Evolutionary conservation across 371 early-diverging fungal species (phyloP).

Genomic region (Rhizopus delemar): DNA sequence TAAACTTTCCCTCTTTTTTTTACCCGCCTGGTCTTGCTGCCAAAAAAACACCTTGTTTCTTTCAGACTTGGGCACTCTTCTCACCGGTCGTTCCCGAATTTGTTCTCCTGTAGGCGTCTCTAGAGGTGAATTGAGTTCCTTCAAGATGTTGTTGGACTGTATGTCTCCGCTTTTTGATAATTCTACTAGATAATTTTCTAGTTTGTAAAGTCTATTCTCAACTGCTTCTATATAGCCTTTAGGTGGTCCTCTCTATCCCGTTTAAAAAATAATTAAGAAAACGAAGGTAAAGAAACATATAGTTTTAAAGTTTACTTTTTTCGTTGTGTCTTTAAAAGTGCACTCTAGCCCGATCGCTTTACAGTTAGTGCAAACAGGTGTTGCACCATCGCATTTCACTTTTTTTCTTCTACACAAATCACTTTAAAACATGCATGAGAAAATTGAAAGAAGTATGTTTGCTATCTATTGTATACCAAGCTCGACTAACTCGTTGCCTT

Average conservation of each 20-base stretch:
- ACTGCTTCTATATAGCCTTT: slow-evolving; percentile 78
- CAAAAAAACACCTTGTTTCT: slow-evolving; percentile 30
- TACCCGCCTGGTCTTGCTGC: slow-evolving; percentile 30
- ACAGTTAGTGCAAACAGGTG: slow-evolving; percentile 57
- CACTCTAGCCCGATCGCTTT: slow-evolving; percentile 43
- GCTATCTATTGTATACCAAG: slow-evolving; percentile 34
- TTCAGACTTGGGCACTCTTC: slow-evolving; percentile 35
- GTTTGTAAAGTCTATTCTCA: slow-evolving; percentile 63
- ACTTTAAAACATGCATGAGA: slow-evolving; percentile 22
- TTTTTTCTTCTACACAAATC: slow-evolving; percentile 67
- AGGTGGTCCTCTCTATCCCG: slow-evolving; percentile 55
- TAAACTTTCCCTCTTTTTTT: slow-evolving; percentile 20
- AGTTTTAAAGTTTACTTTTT: slow-evolving; percentile 32
- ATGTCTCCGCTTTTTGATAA: slow-evolving; percentile 59
- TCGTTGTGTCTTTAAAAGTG: slow-evolving; percentile 48
- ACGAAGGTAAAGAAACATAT: not conserved
- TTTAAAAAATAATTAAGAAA: not conserved
- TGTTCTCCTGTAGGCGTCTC: slow-evolving; percentile 48
- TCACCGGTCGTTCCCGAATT: slow-evolving; percentile 43
- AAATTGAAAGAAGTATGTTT: not conserved
- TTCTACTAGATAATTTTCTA: slow-evolving; percentile 60
- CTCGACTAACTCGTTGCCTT: slow-evolving; percentile 52
- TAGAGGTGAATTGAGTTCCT: slow-evolving; percentile 58
- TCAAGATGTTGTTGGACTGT: slow-evolving; percentile 51
- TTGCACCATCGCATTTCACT: slow-evolving; percentile 64